Evolutionary conservation across 495 filamentous ascomycete genomes (phyloP).

Genomic region (Xylaria venustula): DNA sequence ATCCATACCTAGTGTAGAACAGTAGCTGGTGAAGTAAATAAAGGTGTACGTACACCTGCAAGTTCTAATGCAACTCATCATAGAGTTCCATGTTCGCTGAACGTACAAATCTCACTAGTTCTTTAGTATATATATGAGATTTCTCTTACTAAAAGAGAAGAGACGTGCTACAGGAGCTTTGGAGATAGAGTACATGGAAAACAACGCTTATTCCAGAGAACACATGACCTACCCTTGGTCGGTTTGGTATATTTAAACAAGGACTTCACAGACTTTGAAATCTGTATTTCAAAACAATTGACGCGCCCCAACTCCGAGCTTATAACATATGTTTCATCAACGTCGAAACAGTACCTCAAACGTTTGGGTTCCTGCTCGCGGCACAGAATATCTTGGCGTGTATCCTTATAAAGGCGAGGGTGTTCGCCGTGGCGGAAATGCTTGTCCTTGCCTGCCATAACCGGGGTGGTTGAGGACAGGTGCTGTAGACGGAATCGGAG

Average conservation of each 20-base stretch:
- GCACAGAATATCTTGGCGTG: neutral
- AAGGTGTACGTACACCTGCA: too few relatives aligned
- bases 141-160: neutral
- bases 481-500: slow-evolving; percentile 6
- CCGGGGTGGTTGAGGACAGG: slow-evolving; percentile 30
- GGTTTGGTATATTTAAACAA: neutral
- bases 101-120: too few relatives aligned
- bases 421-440: neutral
- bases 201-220: neutral
- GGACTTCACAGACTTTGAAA: neutral
- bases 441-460: slow-evolving; percentile 22
- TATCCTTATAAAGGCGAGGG: neutral
- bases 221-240: neutral
- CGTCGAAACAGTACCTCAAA: neutral
- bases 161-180: neutral
- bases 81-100: too few relatives aligned
- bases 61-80: too few relatives aligned
- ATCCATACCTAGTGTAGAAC: too few relatives aligned
- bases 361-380: neutral
- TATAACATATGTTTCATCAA: neutral
- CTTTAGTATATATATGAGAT: neutral
- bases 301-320: slow-evolving; percentile 21
- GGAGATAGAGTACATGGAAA: neutral
- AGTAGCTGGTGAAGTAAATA: too few relatives aligned
- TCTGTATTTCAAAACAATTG: neutral